Evolutionary conservation across 208 protist genomes (phyloP), one percentile per base, ranked within the genome.

Genomic region (Leishmania tarentolae): DNA sequence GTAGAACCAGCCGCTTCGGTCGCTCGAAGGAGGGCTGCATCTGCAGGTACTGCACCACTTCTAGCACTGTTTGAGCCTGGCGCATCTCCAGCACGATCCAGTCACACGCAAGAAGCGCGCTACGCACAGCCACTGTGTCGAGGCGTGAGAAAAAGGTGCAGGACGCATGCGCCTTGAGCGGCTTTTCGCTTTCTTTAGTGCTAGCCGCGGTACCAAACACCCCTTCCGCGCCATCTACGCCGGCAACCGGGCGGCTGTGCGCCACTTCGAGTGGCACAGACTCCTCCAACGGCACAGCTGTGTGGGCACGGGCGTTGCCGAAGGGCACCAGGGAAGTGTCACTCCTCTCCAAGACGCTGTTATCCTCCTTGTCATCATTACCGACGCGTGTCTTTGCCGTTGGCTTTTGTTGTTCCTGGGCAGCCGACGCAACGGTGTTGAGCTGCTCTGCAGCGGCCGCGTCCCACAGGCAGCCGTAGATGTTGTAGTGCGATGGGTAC

Each of bases 1-100:
- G 59, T 21, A 98, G 85, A 44, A 98, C 87, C 57, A 98, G 87
- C 3, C 88, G 86, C 86, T 98, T 98, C 21, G 86, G 76, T 40
- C 89, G 87, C 44, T 79, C 86, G 78, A 95, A 94, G n/a, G 87
- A 82, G 28, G 85, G 87, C 65, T 91, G 80, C 57, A 44, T 56
- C 65, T 91, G 86, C 40, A 98, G 82, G 59, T 90, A 87, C 57
- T 92, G 81, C 65, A 98, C 88, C 70, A 96, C 81, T 52, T 93
- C 90, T 75, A 96, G 91, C 37, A 97, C 91, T 50, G 97, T 95
- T 76, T 97, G 93, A 6, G 92, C 88, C 66, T 93, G 84, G 8
- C 91, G 93, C 79, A 94, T 80, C 84, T 96, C 92, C 69, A 98
- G 86, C 5, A 98, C 81, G 63, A 98, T 95, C 85, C 86, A 90